Conservation (phyloP, 805 yeast genomes). For the Diddensiella caesifluorescens region DNA sequence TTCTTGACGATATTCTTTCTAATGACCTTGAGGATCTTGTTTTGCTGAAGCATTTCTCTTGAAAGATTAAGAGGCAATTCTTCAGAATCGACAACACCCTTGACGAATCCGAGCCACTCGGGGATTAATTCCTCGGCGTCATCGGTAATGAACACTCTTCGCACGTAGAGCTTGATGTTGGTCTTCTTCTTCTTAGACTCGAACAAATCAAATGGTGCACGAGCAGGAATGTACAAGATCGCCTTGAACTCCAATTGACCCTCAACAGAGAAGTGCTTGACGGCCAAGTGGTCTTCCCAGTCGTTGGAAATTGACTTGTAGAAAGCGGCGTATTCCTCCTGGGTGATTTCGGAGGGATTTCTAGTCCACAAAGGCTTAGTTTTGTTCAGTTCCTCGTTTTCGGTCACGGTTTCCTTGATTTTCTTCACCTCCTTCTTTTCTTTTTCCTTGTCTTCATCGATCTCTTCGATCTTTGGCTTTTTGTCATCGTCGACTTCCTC, state of each 20-base stretch:
- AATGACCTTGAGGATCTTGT: conserved; percentile 98
- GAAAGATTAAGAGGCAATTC: conserved; percentile 99
- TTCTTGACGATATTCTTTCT: conserved; percentile 99
- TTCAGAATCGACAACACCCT: conserved; percentile 99
- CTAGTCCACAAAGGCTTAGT: conserved; percentile 99
- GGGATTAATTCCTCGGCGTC: conserved; percentile 99
- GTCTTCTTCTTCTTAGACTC: conserved; percentile 99
- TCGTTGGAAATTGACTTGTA: conserved; percentile 99
- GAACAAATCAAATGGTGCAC: conserved; percentile 98
- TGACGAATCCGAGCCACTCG: conserved; percentile 95
- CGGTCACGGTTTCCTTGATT: conserved; percentile 88
- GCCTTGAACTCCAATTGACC: conserved; percentile 99
- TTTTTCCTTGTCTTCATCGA: conserved; percentile 65
- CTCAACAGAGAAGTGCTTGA: conserved; percentile 98
- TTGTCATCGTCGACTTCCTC: conserved; percentile 49
- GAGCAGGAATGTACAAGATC: conserved; percentile 93
- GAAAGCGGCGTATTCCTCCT: conserved; percentile 98
- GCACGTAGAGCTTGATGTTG: conserved; percentile 97
- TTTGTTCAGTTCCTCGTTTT: conserved; percentile 97
- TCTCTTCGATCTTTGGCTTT: conserved; percentile 72
- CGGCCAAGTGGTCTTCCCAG: conserved; percentile 99
- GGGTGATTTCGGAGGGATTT: conserved; percentile 94
- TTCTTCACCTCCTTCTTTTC: conserved; percentile 78
- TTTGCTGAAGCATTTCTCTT: conserved; percentile 99
- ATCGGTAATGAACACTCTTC: conserved; percentile 99